Conservation (phyloP, 2,329 filamentous ascomycete species). For the Fusarium decemcellulare region DNA sequence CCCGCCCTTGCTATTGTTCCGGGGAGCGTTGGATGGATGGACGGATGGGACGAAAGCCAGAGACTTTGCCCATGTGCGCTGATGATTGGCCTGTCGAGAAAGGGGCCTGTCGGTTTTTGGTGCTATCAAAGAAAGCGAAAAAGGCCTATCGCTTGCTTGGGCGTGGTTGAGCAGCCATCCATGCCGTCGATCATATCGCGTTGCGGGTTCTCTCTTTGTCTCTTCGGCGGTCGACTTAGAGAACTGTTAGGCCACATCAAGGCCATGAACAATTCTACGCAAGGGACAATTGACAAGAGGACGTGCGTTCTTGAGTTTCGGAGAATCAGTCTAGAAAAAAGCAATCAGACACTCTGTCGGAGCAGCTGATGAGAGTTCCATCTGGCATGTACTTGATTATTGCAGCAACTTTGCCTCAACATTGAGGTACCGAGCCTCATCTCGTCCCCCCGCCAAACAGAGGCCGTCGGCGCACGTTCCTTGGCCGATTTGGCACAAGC, state of each 20-base stretch:
- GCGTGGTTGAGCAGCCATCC: constrained; percentile 23
- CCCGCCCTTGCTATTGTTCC: neutral
- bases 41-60: constrained; percentile 31
- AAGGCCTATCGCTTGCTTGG: constrained; percentile 11
- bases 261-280: neutral
- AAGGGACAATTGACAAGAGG: neutral
- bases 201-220: constrained; percentile 6
- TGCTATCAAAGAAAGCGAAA: constrained; percentile 14
- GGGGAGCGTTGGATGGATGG: constrained; percentile 12
- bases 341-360: neutral
- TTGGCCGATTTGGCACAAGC: constrained; percentile 14
- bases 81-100: constrained; percentile 46
- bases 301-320: neutral
- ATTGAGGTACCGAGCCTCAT: neutral
- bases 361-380: no score
- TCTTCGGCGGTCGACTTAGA: constrained; percentile 2
- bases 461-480: constrained; percentile 27
- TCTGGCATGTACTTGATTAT: neutral
- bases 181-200: constrained; percentile 41
- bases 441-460: constrained; percentile 22
- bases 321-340: neutral
- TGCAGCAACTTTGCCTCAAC: constrained; percentile 1
- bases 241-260: neutral
- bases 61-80: constrained; percentile 48
- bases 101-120: constrained; percentile 1